These are phyloP conservation scores for Amanita rimosa DNA, from an alignment of 768 basidiomycete genomes.

Conservation along the genomic window DNA sequence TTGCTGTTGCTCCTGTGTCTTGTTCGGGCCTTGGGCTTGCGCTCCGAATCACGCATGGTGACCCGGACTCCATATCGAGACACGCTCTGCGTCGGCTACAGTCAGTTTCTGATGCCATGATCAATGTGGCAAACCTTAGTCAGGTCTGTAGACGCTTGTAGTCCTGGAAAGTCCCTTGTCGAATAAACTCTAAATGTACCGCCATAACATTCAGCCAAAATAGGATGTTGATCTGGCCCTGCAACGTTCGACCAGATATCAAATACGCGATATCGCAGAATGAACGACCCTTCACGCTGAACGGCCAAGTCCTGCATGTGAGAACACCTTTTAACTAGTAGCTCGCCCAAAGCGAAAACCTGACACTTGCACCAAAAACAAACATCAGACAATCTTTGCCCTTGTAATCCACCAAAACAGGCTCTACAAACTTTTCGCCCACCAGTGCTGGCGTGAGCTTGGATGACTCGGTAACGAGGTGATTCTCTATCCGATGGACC, in stretches of 20 bases:
- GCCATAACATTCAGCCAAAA: constrained; percentile 58
- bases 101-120: neutral
- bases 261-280: constrained; percentile 62
- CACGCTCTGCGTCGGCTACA: constrained; percentile 15
- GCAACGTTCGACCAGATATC: constrained; percentile 36
- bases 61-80: constrained; percentile 30
- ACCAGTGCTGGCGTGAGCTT: constrained; percentile 41
- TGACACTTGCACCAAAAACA: constrained; percentile 43
- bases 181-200: constrained; percentile 60
- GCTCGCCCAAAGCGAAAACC: neutral
- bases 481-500: constrained; percentile 19
- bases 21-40: constrained; percentile 25
- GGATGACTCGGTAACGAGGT: constrained; percentile 27
- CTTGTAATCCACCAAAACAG: constrained; percentile 39
- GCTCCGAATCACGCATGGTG: constrained; percentile 27
- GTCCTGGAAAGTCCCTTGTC: constrained; percentile 65
- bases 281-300: constrained; percentile 52
- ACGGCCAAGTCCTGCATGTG: constrained; percentile 53
- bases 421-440: constrained; percentile 53
- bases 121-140: constrained; percentile 38
- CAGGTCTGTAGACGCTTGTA: constrained; percentile 56
- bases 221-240: constrained; percentile 20
- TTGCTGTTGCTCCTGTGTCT: constrained; percentile 1
- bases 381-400: constrained; percentile 46
- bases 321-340: constrained; percentile 3